phyloP scores from a whole-genome alignment of 495 filamentous ascomycete species.

The Penicillium mononematosum region DNA sequence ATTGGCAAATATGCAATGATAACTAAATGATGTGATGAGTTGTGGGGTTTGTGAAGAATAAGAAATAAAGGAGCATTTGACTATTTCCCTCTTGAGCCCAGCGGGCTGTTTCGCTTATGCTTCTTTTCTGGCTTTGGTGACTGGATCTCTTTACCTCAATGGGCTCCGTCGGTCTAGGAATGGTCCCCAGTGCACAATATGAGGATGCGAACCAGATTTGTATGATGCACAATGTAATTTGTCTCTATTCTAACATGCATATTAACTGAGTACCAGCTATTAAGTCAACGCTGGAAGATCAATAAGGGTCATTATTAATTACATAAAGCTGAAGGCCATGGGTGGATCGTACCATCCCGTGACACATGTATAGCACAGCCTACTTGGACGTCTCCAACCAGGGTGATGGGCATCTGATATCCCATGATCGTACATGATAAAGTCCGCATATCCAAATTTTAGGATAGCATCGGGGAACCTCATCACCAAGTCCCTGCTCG shows the following conservation, averaged over 20 bases:
- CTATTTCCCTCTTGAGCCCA: conserved; percentile 9
- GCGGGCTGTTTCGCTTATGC: conserved; percentile 1
- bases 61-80: conserved; percentile 27
- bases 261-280: conserved; percentile 8
- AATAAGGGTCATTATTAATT: conserved; percentile 30
- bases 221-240: conserved; percentile 8
- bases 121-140: conserved; percentile 5
- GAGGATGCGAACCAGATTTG: conserved; percentile 2
- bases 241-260: conserved; percentile 21
- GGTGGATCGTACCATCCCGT: conserved; percentile 17
- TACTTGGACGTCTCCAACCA: neutral
- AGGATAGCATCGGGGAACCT: neutral
- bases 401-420: neutral
- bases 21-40: conserved; percentile 22
- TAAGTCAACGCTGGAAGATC: neutral
- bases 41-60: conserved; percentile 28
- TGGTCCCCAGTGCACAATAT: conserved; percentile 3
- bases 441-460: neutral
- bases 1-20: conserved; percentile 11
- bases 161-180: neutral
- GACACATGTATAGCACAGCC: conserved; percentile 2
- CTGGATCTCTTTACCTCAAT: conserved; percentile 8
- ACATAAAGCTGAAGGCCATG: conserved; percentile 14
- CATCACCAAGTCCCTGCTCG: neutral
- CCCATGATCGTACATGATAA: neutral